phyloP scores from a whole-genome alignment of 176 grass and related monocot genomes.

The Lolium perenne region DNA sequence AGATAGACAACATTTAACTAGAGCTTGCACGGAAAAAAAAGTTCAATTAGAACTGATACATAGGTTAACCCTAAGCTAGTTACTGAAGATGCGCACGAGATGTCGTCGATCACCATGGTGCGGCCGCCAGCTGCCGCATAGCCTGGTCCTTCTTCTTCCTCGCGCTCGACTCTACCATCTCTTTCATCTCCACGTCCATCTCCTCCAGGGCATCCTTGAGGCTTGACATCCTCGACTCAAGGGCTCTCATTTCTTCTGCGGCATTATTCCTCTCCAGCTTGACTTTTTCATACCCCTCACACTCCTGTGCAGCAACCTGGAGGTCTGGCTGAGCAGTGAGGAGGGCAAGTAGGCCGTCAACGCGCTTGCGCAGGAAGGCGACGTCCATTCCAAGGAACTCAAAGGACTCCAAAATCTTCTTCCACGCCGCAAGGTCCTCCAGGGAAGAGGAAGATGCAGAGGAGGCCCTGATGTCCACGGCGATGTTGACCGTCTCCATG shows the following conservation, averaged over 20 bases:
- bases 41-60: too few species aligned
- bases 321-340: too few species aligned
- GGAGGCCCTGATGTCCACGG: conserved; percentile 35
- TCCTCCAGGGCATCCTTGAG: conserved; percentile 28
- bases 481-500: conserved; percentile 44
- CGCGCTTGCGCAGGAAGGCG: conserved; percentile 23
- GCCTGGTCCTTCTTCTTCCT: not conserved
- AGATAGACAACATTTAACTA: too few species aligned
- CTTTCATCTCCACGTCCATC: conserved; percentile 31
- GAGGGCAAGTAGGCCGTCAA: not conserved
- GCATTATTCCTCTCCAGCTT: not conserved
- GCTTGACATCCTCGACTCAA: conserved; percentile 20
- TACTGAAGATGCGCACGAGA: not conserved
- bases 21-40: too few species aligned
- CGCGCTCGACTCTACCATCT: conserved; percentile 7
- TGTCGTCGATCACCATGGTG: conserved; percentile 30
- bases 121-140: conserved; percentile 23
- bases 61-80: too few species aligned
- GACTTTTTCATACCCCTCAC: conserved; percentile 2
- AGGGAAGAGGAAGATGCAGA: not conserved
- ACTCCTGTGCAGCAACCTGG: not conserved
- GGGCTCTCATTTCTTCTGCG: not conserved
- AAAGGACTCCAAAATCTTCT: conserved; percentile 44
- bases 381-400: conserved; percentile 49
- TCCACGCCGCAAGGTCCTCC: conserved; percentile 42